Percentiles rank a stretch among this genome's conserved stretches.
Conservation (phyloP, 805 yeast species). For the Kuraishia ogatae region DNA sequence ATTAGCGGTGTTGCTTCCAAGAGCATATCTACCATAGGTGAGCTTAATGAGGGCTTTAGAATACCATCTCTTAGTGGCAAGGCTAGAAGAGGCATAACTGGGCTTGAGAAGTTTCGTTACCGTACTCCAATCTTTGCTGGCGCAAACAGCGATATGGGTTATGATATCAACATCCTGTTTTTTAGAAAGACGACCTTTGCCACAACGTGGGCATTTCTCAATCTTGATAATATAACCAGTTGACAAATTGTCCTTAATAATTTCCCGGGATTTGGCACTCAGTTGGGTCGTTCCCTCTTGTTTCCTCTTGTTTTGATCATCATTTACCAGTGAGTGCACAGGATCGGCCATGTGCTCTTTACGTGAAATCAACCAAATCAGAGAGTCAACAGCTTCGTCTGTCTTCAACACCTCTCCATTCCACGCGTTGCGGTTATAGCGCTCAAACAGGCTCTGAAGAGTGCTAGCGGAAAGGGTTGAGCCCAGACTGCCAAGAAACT, state of each 20-base stretch:
- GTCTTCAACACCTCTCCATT: slow-evolving; percentile 39
- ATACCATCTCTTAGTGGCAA: slow-evolving; percentile 87
- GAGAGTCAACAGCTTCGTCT: slow-evolving; percentile 35
- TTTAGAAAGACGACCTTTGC: slow-evolving; percentile 43
- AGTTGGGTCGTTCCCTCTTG: neutral
- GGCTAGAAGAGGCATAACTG: slow-evolving; percentile 66
- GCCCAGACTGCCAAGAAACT: slow-evolving; percentile 60
- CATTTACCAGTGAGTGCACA: neutral
- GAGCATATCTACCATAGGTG: slow-evolving; percentile 78
- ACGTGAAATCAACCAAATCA: slow-evolving; percentile 32
- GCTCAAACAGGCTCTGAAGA: slow-evolving; percentile 41
- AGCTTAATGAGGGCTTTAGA: slow-evolving; percentile 73
- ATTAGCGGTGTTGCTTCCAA: slow-evolving; percentile 89
- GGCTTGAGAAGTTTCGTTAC: slow-evolving; percentile 57
- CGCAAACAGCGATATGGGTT: slow-evolving; percentile 85
- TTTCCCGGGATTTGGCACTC: neutral
- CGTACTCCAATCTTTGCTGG: slow-evolving; percentile 66
- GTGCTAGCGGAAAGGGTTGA: slow-evolving; percentile 47
- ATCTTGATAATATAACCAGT: slow-evolving; percentile 41
- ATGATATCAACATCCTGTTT: slow-evolving; percentile 59
- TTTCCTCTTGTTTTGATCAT: neutral
- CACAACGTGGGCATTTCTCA: slow-evolving; percentile 76
- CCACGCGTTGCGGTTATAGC: slow-evolving; percentile 38
- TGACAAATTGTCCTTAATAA: neutral
- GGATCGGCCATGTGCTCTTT: slow-evolving; percentile 4